These are phyloP conservation scores for Amphicarpaea edgeworthii DNA, from an alignment of 306 rosid species.

Conservation along the genomic window DNA sequence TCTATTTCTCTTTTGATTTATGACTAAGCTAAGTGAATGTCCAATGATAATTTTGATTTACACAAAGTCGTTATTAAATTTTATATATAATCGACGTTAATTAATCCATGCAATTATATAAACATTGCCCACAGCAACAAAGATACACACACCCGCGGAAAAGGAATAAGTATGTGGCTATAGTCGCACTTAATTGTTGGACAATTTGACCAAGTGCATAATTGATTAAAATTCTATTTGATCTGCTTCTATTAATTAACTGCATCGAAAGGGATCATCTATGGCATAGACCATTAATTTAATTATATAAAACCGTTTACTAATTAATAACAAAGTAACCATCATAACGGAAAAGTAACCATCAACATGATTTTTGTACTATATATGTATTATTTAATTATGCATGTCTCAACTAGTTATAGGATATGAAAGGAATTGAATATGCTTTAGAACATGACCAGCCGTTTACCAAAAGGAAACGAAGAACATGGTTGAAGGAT, in stretches of 20 bases:
- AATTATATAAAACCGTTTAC: slow-evolving; percentile 6
- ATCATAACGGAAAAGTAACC: slow-evolving; percentile 47
- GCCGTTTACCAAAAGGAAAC: slow-evolving; percentile 57
- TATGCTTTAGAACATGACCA: slow-evolving; percentile 63
- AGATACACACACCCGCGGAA: slow-evolving; percentile 29
- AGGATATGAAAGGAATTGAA: slow-evolving; percentile 28
- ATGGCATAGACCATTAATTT: neutral
- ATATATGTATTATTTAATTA: slow-evolving; percentile 12
- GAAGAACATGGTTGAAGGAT: slow-evolving; percentile 66
- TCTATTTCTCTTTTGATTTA: neutral
- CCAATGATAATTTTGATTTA: neutral
- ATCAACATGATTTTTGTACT: neutral
- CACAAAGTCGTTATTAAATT: neutral
- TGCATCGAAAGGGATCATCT: slow-evolving; percentile 17
- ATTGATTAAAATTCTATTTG: slow-evolving; percentile 21
- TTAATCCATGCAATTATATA: slow-evolving; percentile 12
- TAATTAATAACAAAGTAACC: slow-evolving; percentile 50
- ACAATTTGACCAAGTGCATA: slow-evolving; percentile 31
- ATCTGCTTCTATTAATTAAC: slow-evolving; percentile 32
- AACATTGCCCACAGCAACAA: slow-evolving; percentile 32
- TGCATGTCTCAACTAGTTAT: slow-evolving; percentile 36
- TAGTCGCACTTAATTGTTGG: slow-evolving; percentile 20
- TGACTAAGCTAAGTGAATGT: neutral
- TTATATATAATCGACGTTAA: slow-evolving; percentile 2
- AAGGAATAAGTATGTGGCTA: neutral